phyloP scores from a whole-genome alignment of 768 basidiomycete species.

The Sarcomyxa edulis region DNA sequence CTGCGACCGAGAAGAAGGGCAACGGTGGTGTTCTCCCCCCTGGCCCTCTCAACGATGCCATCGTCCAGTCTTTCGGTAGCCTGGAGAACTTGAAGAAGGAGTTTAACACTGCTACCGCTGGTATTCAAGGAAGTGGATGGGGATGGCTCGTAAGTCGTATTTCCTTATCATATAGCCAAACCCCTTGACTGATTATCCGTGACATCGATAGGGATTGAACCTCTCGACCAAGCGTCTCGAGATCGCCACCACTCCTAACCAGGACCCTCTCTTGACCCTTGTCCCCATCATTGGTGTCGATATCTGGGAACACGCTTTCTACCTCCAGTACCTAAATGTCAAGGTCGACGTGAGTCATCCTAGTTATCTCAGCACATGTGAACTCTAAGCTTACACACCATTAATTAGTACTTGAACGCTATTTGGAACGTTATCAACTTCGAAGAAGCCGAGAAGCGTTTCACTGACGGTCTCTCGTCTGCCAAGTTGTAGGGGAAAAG shows the following conservation, averaged over 20 bases:
- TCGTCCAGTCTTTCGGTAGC: constrained; percentile 59
- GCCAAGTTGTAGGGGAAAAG: constrained; percentile 5
- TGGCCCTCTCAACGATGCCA: constrained; percentile 64
- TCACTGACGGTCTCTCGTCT: constrained; percentile 31
- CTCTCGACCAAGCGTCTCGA: constrained; percentile 66
- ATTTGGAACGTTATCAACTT: constrained; percentile 73
- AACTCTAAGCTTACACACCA: constrained; percentile 1
- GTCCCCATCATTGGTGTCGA: constrained; percentile 88
- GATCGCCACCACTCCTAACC: constrained; percentile 89
- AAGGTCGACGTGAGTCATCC: constrained; percentile 74
- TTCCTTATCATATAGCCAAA: neutral
- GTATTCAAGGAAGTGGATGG: constrained; percentile 93
- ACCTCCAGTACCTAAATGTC: constrained; percentile 94
- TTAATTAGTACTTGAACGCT: constrained; percentile 76
- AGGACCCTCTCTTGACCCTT: constrained; percentile 81
- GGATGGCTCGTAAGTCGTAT: constrained; percentile 80
- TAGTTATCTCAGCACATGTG: constrained; percentile 2
- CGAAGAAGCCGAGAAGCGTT: constrained; percentile 72
- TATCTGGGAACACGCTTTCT: constrained; percentile 96
- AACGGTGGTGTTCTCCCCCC: constrained; percentile 52
- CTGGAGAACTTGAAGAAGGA: constrained; percentile 70
- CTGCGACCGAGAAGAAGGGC: constrained; percentile 46
- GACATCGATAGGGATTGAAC: constrained; percentile 56
- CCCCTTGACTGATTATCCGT: constrained; percentile 4
- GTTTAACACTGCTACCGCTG: constrained; percentile 81